These are phyloP conservation scores for Trichoderma sp. DNA, from an alignment of 2,329 filamentous ascomycete species.

Conservation along the genomic window DNA sequence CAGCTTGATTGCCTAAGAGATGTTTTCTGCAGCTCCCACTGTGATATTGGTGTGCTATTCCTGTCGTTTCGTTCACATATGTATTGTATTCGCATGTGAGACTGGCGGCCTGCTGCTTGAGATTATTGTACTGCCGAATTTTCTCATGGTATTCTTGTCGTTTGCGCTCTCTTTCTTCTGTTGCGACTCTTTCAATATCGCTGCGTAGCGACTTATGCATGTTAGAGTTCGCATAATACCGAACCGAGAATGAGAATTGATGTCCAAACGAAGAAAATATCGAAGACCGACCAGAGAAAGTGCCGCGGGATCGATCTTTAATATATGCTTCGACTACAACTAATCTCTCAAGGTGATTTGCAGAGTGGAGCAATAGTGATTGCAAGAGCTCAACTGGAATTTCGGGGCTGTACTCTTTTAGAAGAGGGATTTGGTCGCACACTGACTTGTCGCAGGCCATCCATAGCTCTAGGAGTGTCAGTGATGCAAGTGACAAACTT, in stretches of 20 bases:
- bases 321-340: not conserved
- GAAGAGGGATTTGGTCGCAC: not conserved
- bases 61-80: not conserved
- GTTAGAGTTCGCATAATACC: not conserved
- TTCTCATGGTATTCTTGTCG: not conserved
- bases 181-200: not conserved
- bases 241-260: not conserved
- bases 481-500: not conserved
- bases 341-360: not conserved
- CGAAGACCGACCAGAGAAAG: not conserved
- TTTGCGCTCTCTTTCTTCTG: not conserved
- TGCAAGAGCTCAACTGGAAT: not conserved
- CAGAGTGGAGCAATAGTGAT: not conserved
- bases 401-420: not conserved
- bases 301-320: not conserved
- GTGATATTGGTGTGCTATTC: not conserved
- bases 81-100: not conserved
- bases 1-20: slow-evolving; percentile 20
- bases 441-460: not conserved
- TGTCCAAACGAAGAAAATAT: not conserved
- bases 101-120: accelerated
- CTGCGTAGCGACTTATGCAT: not conserved
- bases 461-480: not conserved
- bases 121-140: not conserved
- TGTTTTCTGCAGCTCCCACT: not conserved